Base-by-base conservation (phyloP, 192 early-diverging fungal species). In the Spizellomyces sp. region DNA sequence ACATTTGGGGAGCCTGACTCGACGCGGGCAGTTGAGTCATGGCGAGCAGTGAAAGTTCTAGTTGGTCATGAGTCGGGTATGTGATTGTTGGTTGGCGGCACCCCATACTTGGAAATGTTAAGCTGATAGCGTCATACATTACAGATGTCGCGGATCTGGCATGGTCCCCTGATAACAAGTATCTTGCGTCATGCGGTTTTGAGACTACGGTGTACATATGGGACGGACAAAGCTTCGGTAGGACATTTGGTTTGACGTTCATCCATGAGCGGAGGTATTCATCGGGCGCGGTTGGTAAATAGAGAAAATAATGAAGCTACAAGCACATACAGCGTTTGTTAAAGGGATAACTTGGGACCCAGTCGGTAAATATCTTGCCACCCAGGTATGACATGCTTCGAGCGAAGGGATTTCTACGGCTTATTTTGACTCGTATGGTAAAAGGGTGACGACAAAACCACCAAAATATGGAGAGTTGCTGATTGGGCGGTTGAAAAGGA, bases 321-420 rank as follows among this genome's bases (percentile, higher is more conserved):
- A 87, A 54, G 82, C 79, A 22, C 95, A 96, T 62, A 62, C 77
- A 27, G 94, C 92, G 48, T 96, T 98, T 79, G 97, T 99, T 21
- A 99, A 99, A 80, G 97, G 97, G 9, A 73, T 99, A 6, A 88
- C 95, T 1, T 99, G 94, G 87, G 97, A 99, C 78, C 97, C 97
- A 6, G 92, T 92, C 4, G 96, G 96, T 12, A 89, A 93, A 70
- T 99, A 89, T 76, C 77, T 99, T 63, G 96, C 96, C 0, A 88
- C 92, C 6, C 94, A 99, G 82, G 88, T 91, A 84, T 42, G 36
- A 42, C 15, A 8, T 56, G 17, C 17, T 44, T 45, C 2, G 9
- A 41, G 66, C 44, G 12, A 12, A 9, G 0, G 0, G 5, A 10
- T 59, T 67, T 2, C 9, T n/a, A 12, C 47, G 55, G 36, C 36